Percentiles rank a stretch among this genome's conserved stretches.
Evolutionary conservation across 1,139 yeast species (phyloP).

Genomic region (Kurtzmaniella quercitrusa): DNA sequence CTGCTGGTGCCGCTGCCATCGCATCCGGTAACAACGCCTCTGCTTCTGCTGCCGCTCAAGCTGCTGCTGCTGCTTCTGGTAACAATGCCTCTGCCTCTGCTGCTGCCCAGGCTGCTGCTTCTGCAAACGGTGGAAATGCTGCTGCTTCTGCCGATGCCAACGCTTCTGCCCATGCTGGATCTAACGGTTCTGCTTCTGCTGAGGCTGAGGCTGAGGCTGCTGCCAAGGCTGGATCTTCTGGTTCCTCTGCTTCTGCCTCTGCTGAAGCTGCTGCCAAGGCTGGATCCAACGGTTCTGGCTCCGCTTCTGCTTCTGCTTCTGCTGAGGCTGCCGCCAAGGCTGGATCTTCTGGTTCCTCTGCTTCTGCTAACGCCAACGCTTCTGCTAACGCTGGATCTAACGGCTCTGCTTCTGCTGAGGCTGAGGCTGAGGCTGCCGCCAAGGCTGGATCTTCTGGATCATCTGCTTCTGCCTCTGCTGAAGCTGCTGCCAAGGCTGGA

Average conservation of each 20-base stretch:
- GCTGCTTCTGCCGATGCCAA: background rate
- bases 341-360: background rate
- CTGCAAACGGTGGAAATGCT: background rate
- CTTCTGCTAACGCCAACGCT: background rate
- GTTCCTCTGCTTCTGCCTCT: background rate
- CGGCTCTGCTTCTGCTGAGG: background rate
- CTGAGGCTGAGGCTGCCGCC: background rate
- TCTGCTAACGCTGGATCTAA: background rate
- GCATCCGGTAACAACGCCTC: background rate
- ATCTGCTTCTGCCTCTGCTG: background rate
- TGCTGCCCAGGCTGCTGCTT: background rate
- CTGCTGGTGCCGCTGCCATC: background rate
- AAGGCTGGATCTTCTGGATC: background rate
- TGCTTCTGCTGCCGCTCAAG: constrained; percentile 1
- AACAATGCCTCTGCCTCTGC: background rate
- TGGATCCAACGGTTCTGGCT: background rate
- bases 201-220: background rate
- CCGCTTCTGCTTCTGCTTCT: background rate
- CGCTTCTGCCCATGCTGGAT: too few relatives aligned
- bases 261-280: background rate
- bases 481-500: background rate
- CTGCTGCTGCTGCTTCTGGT: background rate
- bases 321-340: background rate
- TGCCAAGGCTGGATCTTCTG: background rate
- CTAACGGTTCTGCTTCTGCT: background rate